Evolutionary conservation across 1,284 basidiomycete genomes (phyloP).

Genomic region (Cerioporus squamosus): DNA sequence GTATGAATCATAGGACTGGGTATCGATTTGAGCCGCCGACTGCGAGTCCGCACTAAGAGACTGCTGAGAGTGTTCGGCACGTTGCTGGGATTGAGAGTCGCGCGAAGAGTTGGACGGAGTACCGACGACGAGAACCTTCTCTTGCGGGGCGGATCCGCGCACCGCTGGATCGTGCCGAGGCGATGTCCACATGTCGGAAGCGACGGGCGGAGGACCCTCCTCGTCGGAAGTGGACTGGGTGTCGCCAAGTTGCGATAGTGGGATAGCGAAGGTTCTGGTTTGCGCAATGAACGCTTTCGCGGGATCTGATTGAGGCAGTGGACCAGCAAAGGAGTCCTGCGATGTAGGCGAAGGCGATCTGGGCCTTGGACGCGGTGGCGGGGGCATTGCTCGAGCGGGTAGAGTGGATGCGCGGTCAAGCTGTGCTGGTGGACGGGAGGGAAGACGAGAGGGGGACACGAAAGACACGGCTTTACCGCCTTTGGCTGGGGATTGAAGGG

Average conservation of each 20-base stretch:
- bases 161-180: background rate
- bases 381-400: slow-evolving; percentile 13
- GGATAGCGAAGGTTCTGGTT: slow-evolving; percentile 57
- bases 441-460: slow-evolving; percentile 3
- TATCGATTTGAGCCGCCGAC: background rate
- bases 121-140: slow-evolving; percentile 20
- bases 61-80: background rate
- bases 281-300: slow-evolving; percentile 49
- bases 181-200: slow-evolving; percentile 23
- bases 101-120: slow-evolving; percentile 25
- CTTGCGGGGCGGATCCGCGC: slow-evolving; percentile 3
- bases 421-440: background rate
- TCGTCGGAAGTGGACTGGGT: slow-evolving; percentile 20
- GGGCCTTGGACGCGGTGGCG: slow-evolving; percentile 13
- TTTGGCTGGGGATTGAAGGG: slow-evolving; percentile 1
- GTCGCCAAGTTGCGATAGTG: slow-evolving; percentile 56
- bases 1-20: slow-evolving; percentile 12
- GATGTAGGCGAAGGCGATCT: slow-evolving; percentile 46
- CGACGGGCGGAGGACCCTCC: slow-evolving; percentile 17
- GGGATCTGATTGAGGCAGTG: slow-evolving; percentile 47
- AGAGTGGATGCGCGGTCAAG: background rate
- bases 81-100: slow-evolving; percentile 11
- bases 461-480: slow-evolving; percentile 10
- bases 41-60: slow-evolving; percentile 4
- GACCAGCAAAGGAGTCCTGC: slow-evolving; percentile 66